These are phyloP conservation scores for Pilasporangium apinafurcum DNA, from an alignment of 352 stramenopile species.

Conservation along the genomic window DNA sequence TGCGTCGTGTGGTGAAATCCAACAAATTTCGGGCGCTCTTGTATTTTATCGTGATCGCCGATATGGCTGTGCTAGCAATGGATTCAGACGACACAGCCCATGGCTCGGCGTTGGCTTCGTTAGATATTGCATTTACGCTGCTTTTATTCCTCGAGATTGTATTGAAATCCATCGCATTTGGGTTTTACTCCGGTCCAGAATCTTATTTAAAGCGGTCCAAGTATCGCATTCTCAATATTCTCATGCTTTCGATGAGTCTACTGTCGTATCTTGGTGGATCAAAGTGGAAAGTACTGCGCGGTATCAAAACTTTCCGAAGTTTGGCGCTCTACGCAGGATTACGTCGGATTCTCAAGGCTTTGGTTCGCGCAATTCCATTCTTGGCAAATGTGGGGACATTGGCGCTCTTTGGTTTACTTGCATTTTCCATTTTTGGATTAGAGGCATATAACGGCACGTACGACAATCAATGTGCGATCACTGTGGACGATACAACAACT, in stretches of 20 bases:
- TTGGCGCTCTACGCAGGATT: constrained; percentile 62
- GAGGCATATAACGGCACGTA: constrained; percentile 58
- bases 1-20: constrained; percentile 34
- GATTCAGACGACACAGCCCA: constrained; percentile 46
- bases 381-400: constrained; percentile 70
- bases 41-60: constrained; percentile 34
- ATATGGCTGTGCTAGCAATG: constrained; percentile 50
- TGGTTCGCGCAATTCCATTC: constrained; percentile 62
- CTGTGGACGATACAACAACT: not conserved
- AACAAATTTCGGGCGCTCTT: constrained; percentile 34
- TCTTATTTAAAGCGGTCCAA: constrained; percentile 48
- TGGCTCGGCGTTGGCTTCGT: constrained; percentile 7
- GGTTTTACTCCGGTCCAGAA: constrained; percentile 24
- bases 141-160: constrained; percentile 50
- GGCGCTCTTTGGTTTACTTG: constrained; percentile 65
- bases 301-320: constrained; percentile 58
- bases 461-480: constrained; percentile 38
- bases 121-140: constrained; percentile 62
- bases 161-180: constrained; percentile 50
- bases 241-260: constrained; percentile 39
- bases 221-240: constrained; percentile 46
- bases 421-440: constrained; percentile 73
- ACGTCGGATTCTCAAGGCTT: constrained; percentile 57
- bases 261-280: constrained; percentile 27
- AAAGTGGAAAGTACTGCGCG: constrained; percentile 45